Base-by-base conservation (phyloP, 768 basidiomycete species). In the Boletus sp. region DNA sequence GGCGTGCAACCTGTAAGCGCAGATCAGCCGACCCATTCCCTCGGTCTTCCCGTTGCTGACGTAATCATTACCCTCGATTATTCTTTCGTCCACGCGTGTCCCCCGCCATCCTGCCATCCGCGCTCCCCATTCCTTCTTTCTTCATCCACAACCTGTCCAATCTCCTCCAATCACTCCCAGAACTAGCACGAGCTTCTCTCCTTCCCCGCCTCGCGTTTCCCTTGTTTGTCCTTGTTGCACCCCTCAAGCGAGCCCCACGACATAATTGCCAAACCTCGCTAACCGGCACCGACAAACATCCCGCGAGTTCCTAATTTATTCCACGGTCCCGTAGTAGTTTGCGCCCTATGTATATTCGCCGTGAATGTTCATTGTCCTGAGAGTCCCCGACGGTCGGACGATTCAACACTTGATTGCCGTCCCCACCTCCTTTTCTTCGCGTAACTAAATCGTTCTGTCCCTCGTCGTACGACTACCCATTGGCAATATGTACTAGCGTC, bases 11-110 rank as follows among this genome's bases (percentile, higher is more conserved):
- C n/a, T n/a, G n/a, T n/a, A 60, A 51, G 55, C 52, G 60, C 47
- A 59, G 56, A 67, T 56, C 60, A 64, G 37, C 57, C 63, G 63
- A 63, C 58, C 62, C 62, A 24, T 4, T 14, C 32, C 24, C 28
- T 56, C 58, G 62, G 63, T 28, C 2, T 30, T n/a, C 33, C 53
- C 55, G 39, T 41, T 0, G 48, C 49, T 68, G 59, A 66, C 5
- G 24, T 67, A 67, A 67, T 6, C 51, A 44, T 3, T 7, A 6
- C 59, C 58, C 52, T 35, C 51, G 10, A 36, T 49, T n/a, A 29
- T 46, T 7, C 33, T 20, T 35, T 24, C 24, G 24, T 24, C 24
- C 24, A 24, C 24, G n/a, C n/a, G n/a, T n/a, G n/a, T n/a, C n/a
- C n/a, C n/a, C 51, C 33, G 47, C 32, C 30, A 32, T 6, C 37